A percentile compares a stretch with the other conserved stretches of the same genome.
Evolutionary conservation across 306 rosid genomes (phyloP).

Genomic region (Fagus crenata): DNA sequence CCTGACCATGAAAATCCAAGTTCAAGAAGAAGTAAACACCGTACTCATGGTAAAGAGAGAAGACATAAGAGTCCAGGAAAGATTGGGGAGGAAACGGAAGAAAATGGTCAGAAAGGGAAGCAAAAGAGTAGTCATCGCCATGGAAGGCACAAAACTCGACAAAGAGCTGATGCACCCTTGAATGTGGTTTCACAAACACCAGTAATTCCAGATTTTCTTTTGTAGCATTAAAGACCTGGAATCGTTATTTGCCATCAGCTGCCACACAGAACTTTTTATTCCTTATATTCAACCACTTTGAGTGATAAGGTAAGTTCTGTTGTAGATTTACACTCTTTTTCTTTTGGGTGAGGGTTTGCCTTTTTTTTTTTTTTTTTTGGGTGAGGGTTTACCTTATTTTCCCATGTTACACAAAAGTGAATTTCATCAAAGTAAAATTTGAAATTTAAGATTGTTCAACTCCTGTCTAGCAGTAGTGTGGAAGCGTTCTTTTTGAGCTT

Average conservation of each 20-base stretch:
- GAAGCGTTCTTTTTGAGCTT: neutral
- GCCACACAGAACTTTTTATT: constrained; percentile 14
- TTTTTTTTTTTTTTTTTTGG: neutral
- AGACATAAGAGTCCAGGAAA: constrained; percentile 55
- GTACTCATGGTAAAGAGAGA: constrained; percentile 52
- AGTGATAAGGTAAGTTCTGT: constrained; percentile 30
- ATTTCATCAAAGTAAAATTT: neutral
- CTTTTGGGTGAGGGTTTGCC: constrained; percentile 5
- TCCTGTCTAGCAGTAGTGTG: neutral
- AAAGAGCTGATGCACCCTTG: constrained; percentile 58
- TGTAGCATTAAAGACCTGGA: constrained; percentile 44
- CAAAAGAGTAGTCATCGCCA: constrained; percentile 61
- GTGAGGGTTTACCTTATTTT: constrained; percentile 23
- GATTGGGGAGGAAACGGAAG: constrained; percentile 51
- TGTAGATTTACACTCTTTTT: constrained; percentile 41
- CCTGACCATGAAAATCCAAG: constrained; percentile 46
- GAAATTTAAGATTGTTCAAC: neutral
- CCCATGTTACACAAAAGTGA: constrained; percentile 26
- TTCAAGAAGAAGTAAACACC: constrained; percentile 56
- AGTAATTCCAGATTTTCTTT: constrained; percentile 88
- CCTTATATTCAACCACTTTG: constrained; percentile 30
- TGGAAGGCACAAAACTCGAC: constrained; percentile 60
- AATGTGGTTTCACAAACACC: constrained; percentile 63
- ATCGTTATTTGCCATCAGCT: constrained; percentile 31
- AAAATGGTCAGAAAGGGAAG: constrained; percentile 51